Percentiles rank a stretch among this genome's conserved stretches.
Conservation (phyloP, 352 stramenopile species). For the Phytophthora chlamydospora region DNA sequence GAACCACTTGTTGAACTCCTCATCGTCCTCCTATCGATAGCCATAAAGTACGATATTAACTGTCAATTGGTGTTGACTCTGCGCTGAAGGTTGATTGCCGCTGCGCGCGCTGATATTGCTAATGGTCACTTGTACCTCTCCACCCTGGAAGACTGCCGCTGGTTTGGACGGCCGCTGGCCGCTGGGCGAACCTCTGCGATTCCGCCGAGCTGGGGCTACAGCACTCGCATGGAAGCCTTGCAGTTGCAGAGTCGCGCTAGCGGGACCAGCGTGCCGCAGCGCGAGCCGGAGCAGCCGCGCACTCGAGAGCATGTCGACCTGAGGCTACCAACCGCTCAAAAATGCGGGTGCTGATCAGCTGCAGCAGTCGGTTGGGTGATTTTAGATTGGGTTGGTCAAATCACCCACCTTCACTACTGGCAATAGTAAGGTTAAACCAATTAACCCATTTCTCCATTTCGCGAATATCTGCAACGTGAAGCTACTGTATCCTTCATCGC, state of each 20-base stretch:
- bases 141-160: constrained; percentile 36
- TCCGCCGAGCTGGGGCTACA: constrained; percentile 43
- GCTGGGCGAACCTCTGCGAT: constrained; percentile 39
- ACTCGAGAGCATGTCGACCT: constrained; percentile 21
- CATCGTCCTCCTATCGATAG: constrained; percentile 36
- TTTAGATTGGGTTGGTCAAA: no score
- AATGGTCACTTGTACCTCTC: constrained; percentile 33
- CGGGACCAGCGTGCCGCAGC: constrained; percentile 20
- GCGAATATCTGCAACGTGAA: no score
- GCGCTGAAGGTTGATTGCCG: no score
- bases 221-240: constrained; percentile 51
- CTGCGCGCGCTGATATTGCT: not conserved
- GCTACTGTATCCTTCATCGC: no score
- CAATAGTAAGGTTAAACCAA: no score
- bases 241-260: constrained; percentile 20
- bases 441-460: no score
- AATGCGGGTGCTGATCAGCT: no score
- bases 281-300: constrained; percentile 32
- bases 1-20: constrained; percentile 56
- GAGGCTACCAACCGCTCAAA: constrained; percentile 32
- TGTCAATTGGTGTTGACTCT: no score
- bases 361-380: no score
- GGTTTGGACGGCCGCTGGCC: constrained; percentile 20
- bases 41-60: not conserved
- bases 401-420: no score